A percentile compares a stretch with the other conserved stretches of the same genome.
Evolutionary conservation across 768 basidiomycete genomes (phyloP).

Genomic region (Trametes punicea): DNA sequence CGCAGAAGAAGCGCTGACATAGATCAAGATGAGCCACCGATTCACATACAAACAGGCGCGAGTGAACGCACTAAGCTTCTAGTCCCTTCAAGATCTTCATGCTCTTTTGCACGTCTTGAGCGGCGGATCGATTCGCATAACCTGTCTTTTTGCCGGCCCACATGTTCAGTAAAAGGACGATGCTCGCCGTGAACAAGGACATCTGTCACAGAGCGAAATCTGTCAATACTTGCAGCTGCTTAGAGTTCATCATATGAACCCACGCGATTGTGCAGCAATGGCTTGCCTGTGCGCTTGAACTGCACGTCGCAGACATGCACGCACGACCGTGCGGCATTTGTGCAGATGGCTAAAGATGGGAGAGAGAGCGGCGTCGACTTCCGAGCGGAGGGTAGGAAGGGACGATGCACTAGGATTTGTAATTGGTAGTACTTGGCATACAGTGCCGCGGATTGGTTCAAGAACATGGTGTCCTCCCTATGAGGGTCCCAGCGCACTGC

Average conservation of each 20-base stretch:
- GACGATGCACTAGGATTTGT: slow-evolving; percentile 72
- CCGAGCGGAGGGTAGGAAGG: slow-evolving; percentile 67
- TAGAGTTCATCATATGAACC: no score
- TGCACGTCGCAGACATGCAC: slow-evolving; percentile 67
- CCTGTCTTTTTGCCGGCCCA: slow-evolving; percentile 42
- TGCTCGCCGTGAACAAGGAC: slow-evolving; percentile 39
- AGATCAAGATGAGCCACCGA: not conserved
- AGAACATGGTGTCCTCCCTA: slow-evolving; percentile 14
- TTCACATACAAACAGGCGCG: not conserved
- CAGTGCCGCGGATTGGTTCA: slow-evolving; percentile 38
- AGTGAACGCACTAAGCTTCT: slow-evolving; percentile 11
- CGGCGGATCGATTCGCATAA: slow-evolving; percentile 33
- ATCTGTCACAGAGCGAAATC: slow-evolving; percentile 16
- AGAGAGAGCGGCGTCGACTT: slow-evolving; percentile 47
- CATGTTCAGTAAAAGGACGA: slow-evolving; percentile 48
- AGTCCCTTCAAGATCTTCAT: slow-evolving; percentile 26
- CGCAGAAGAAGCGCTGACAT: not conserved
- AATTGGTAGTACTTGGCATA: slow-evolving; percentile 44
- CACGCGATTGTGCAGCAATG: slow-evolving; percentile 8
- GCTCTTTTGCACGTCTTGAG: slow-evolving; percentile 42
- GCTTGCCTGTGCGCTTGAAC: slow-evolving; percentile 1
- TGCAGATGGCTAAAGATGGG: slow-evolving; percentile 76
- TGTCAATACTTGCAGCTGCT: no score
- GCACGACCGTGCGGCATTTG: slow-evolving; percentile 78
- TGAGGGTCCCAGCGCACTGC: slow-evolving; percentile 30